Evolutionary conservation across 306 rosid genomes (phyloP), one percentile per base, ranked within the genome.

Genomic region (Rosa multiflora): DNA sequence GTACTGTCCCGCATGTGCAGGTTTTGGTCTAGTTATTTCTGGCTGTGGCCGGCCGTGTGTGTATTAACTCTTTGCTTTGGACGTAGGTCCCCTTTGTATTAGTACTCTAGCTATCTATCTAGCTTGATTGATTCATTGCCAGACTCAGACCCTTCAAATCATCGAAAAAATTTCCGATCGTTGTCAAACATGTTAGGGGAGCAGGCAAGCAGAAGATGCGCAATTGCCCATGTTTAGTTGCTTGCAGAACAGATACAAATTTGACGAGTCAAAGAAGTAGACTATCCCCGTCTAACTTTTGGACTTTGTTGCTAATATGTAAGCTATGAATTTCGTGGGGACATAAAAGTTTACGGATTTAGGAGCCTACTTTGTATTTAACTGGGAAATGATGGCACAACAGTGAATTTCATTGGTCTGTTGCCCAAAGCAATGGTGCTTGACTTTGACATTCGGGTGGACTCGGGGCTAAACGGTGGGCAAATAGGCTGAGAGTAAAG

Each of bases 31-130:
- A 15, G 70, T 7, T 35, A 37, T 37, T 64, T 64, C 46, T 35
- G 44, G 70, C 3, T 32, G 44, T 35, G 21, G n/a, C 68, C 40
- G 17, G 68, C 42, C 8, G 68, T 11, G 4, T 21, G 63, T n/a
- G 63, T 56, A 56, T 56, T 52, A 56, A 56, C 62, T n/a, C 62
- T 56, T n/a, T 8, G 63, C 63, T 56, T 56, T n/a, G 63, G 63
- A 58, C 29, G 63, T 21, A 58, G 29, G 59, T 53, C 59, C 59
- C 21, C 59, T 1, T 53, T 17, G 23, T 53, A 17, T 7, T 21
- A 18, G 10, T 17, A 53, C 59, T 17, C 63, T 2, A 7, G 63
- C 4, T 61, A 26, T n/a, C 17, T 61, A 10, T 61, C 67, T 61
- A 26, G 26, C 64, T 23, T 4, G 66, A 10, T 21, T 21, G 7